These are phyloP conservation scores for Apiotrichum montevideense DNA, from an alignment of 1,284 basidiomycete species.

Conservation along the genomic window DNA sequence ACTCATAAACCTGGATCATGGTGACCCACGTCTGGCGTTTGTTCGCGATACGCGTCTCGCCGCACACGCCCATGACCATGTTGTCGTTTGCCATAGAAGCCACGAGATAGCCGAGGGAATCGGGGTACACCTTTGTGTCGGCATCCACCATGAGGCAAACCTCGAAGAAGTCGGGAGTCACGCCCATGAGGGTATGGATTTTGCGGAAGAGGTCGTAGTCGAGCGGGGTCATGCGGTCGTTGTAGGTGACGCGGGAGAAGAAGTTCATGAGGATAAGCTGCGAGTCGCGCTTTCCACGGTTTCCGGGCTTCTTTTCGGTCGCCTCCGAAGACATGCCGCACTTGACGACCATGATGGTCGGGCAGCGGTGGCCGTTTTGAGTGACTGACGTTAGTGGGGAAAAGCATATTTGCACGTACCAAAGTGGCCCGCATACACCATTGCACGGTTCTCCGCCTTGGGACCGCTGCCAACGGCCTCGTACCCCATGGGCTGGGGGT, in stretches of 20 bases:
- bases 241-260: slow-evolving; percentile 97
- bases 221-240: slow-evolving; percentile 95
- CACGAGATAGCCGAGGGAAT: slow-evolving; percentile 77
- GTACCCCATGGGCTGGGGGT: slow-evolving; percentile 94
- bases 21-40: slow-evolving; percentile 98
- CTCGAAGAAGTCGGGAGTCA: slow-evolving; percentile 99
- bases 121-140: slow-evolving; percentile 86
- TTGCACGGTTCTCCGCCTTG: slow-evolving; percentile 88
- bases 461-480: slow-evolving; percentile 79
- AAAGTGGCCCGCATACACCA: slow-evolving; percentile 99
- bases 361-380: slow-evolving; percentile 71
- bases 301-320: slow-evolving; percentile 87
- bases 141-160: slow-evolving; percentile 98
- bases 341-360: slow-evolving; percentile 94
- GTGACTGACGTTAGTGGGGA: slow-evolving; percentile 30
- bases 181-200: slow-evolving; percentile 91
- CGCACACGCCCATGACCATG: slow-evolving; percentile 98
- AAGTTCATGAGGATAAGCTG: slow-evolving; percentile 99
- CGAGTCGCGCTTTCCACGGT: slow-evolving; percentile 96
- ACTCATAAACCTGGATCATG: slow-evolving; percentile 92
- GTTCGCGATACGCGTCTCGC: slow-evolving; percentile 97
- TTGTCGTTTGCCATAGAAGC: slow-evolving; percentile 98
- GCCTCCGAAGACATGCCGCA: slow-evolving; percentile 80
- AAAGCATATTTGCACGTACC: slow-evolving; percentile 51
- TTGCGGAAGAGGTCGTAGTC: slow-evolving; percentile 99